Percentiles rank a stretch among this genome's conserved stretches.
phyloP scores from a whole-genome alignment of 805 yeast species.

The Yarrowia osloensis region DNA sequence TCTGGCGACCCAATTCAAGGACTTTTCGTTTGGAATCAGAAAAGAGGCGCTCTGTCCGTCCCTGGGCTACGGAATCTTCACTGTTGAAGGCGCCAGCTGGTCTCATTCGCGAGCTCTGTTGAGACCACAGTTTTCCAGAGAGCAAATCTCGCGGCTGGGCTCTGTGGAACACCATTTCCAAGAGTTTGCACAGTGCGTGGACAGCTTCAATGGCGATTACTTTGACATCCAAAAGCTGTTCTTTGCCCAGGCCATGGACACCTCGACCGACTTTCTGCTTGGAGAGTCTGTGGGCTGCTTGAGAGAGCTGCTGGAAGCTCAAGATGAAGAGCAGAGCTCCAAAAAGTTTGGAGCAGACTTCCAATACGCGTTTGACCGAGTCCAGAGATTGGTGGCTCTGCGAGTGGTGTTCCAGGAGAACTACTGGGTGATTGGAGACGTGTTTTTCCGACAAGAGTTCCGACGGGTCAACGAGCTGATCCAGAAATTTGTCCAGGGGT shows the following conservation, averaged over 20 bases:
- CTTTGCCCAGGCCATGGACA: constrained; percentile 32
- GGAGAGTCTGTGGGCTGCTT: constrained; percentile 41
- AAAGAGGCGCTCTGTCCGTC: constrained; percentile 37
- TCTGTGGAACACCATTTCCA: constrained; percentile 39
- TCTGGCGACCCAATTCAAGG: constrained; percentile 42
- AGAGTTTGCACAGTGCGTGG: constrained; percentile 24
- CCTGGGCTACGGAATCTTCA: constrained; percentile 45
- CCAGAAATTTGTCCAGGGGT: constrained; percentile 45
- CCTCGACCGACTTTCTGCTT: constrained; percentile 42
- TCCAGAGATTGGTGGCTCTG: constrained; percentile 32
- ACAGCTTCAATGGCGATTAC: background rate
- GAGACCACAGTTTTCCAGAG: constrained; percentile 5
- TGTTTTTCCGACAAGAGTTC: constrained; percentile 42
- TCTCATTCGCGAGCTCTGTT: constrained; percentile 42
- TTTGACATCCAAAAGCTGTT: constrained; percentile 41
- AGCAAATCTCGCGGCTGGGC: constrained; percentile 34
- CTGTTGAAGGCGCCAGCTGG: constrained; percentile 44
- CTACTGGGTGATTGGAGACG: constrained; percentile 32
- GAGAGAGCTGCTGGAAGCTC: constrained; percentile 23
- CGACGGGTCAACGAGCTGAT: constrained; percentile 33
- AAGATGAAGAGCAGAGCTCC: constrained; percentile 20
- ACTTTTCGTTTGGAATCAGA: constrained; percentile 40
- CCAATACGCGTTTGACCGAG: constrained; percentile 35
- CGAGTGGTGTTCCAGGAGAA: constrained; percentile 35
- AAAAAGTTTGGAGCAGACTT: constrained; percentile 25